Percentiles rank a stretch among this genome's conserved stretches.
These are phyloP conservation scores for Rhodotorula sp. DNA, from an alignment of 1,284 basidiomycete species.

Conservation along the genomic window DNA sequence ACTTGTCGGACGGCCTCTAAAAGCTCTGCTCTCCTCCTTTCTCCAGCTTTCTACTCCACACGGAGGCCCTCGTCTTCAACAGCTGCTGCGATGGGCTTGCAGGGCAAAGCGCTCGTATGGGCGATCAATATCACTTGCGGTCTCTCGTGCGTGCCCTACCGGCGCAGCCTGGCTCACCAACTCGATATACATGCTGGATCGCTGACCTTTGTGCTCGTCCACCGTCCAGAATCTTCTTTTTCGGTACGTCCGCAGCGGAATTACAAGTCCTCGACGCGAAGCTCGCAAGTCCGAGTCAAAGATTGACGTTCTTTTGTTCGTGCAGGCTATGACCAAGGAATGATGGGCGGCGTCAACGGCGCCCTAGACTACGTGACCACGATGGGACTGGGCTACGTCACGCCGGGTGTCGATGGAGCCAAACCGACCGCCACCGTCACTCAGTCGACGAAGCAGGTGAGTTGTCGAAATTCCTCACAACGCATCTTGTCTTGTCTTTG, in stretches of 20 bases:
- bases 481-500: no score
- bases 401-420: not conserved
- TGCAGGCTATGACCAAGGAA: conserved; percentile 8
- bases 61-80: not conserved
- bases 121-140: not conserved
- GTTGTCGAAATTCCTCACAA: not conserved
- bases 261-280: not conserved
- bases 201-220: no score
- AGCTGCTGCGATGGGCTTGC: not conserved
- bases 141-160: not conserved
- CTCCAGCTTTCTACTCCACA: not conserved
- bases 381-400: conserved; percentile 2
- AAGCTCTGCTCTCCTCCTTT: not conserved
- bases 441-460: conserved; percentile 4
- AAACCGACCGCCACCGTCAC: not conserved
- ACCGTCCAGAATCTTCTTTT: conserved; percentile 1
- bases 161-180: not conserved
- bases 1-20: not conserved
- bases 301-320: not conserved
- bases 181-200: no score
- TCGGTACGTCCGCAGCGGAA: not conserved
- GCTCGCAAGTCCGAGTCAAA: no score
- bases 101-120: conserved; percentile 8
- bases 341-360: conserved; percentile 7
- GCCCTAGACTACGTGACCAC: conserved; percentile 1